Evolutionary conservation across 192 early-diverging fungal species (phyloP).

Genomic region (Coemansia sp.): DNA sequence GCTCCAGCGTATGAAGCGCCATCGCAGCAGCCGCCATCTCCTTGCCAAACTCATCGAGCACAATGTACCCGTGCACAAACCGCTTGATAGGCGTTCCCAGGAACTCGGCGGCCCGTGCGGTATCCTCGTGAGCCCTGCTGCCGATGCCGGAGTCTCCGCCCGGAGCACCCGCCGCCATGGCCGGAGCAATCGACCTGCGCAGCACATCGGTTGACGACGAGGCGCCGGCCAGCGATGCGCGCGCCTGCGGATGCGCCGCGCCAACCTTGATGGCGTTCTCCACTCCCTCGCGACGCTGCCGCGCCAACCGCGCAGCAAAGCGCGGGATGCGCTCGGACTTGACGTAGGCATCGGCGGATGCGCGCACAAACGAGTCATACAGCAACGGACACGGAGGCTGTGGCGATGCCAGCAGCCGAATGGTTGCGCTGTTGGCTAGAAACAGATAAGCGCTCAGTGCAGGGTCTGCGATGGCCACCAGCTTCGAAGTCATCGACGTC

Average conservation of each 20-base stretch:
- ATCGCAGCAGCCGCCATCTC: conserved; percentile 61
- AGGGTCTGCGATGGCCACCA: conserved; percentile 56
- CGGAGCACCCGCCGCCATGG: too few relatives aligned
- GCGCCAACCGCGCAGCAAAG: conserved; percentile 39
- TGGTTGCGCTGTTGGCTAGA: conserved; percentile 32
- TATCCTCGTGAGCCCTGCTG: conserved; percentile 6
- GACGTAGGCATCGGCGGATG: conserved; percentile 47
- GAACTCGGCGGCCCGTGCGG: conserved; percentile 18
- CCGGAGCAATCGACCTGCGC: background rate
- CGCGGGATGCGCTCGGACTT: conserved; percentile 41
- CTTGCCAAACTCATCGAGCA: conserved; percentile 65
- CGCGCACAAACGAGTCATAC: conserved; percentile 37
- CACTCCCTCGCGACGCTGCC: conserved; percentile 42
- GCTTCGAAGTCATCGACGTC: conserved; percentile 58
- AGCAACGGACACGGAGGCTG: background rate
- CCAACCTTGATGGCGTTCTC: conserved; percentile 48
- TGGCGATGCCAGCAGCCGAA: background rate
- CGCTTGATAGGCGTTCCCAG: conserved; percentile 50
- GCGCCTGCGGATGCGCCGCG: conserved; percentile 24
- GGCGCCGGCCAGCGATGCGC: background rate
- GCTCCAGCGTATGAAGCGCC: conserved; percentile 52
- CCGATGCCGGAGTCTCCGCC: background rate
- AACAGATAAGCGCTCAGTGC: conserved; percentile 39
- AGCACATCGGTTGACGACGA: background rate
- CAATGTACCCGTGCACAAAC: conserved; percentile 63